Evolutionary conservation across 805 yeast species (phyloP).

Genomic region (Scheffersomyces spartinae): DNA sequence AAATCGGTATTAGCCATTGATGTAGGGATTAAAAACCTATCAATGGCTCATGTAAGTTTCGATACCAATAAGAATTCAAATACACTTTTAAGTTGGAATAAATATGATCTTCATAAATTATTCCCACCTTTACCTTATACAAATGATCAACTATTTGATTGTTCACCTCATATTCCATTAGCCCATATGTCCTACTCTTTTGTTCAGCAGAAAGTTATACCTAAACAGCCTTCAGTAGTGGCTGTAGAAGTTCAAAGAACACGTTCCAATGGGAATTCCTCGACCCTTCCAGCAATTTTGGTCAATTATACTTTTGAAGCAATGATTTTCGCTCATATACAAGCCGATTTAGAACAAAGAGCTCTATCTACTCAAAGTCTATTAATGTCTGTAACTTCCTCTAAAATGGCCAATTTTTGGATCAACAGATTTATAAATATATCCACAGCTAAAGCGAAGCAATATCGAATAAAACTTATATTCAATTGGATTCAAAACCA

Average conservation of each 20-base stretch:
- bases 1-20: slow-evolving; percentile 30
- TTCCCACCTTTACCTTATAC: slow-evolving; percentile 5
- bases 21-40: slow-evolving; percentile 30
- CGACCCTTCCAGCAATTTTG: slow-evolving; percentile 27
- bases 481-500: slow-evolving; percentile 1
- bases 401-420: slow-evolving; percentile 27
- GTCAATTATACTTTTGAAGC: slow-evolving; percentile 27
- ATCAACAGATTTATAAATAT: slow-evolving; percentile 18
- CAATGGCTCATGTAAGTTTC: slow-evolving; percentile 1
- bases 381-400: slow-evolving; percentile 25
- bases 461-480: neutral
- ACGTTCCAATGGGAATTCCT: slow-evolving; percentile 18
- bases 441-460: slow-evolving; percentile 1
- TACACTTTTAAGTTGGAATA: slow-evolving; percentile 12
- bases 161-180: too few species aligned
- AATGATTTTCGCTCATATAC: slow-evolving; percentile 23
- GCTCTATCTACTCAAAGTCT: too few species aligned
- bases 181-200: too few species aligned
- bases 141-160: too few species aligned
- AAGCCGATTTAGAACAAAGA: too few species aligned
- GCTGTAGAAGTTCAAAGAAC: slow-evolving; percentile 31
- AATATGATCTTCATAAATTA: slow-evolving; percentile 12
- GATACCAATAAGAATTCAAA: slow-evolving; percentile 1
- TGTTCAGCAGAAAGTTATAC: too few species aligned
- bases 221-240: slow-evolving; percentile 15